A percentile compares a stretch with the other conserved stretches of the same genome.
Evolutionary conservation across 2,329 filamentous ascomycete species (phyloP).

Genomic region (Aspergillus felis): DNA sequence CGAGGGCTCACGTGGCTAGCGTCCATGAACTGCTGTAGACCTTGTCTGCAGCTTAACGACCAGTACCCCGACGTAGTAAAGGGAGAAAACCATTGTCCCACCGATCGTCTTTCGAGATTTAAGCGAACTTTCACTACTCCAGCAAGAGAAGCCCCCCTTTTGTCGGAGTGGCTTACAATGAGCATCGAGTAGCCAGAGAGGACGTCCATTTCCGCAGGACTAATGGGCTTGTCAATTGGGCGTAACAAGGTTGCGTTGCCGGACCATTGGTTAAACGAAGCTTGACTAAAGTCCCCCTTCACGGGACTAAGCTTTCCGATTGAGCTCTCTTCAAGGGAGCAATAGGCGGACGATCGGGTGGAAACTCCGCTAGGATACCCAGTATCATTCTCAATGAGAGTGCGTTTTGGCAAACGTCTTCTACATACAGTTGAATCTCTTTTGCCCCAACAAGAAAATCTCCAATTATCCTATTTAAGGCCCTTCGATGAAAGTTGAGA

Average conservation of each 20-base stretch:
- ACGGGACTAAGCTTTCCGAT: not conserved
- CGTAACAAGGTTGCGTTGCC: not conserved
- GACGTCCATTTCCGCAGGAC: not conserved
- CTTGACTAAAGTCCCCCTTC: not conserved
- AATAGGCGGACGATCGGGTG: not conserved
- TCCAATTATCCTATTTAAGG: not conserved
- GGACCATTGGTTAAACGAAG: not conserved
- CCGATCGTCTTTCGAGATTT: not conserved
- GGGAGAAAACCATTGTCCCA: not conserved
- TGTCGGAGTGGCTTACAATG: not conserved
- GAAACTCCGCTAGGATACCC: not conserved
- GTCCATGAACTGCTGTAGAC: not conserved
- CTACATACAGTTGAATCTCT: not conserved
- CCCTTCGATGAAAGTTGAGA: not conserved
- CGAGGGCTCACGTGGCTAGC: too few relatives aligned
- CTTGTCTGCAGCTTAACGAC: not conserved
- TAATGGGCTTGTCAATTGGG: not conserved
- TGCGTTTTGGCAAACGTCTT: not conserved
- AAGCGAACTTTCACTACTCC: not conserved
- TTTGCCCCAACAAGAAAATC: not conserved
- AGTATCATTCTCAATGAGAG: not conserved
- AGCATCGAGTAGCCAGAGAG: not conserved
- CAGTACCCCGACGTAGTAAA: not conserved
- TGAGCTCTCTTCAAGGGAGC: not conserved
- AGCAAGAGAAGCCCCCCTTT: not conserved